Evolutionary conservation across 257 asterid species (phyloP).

Genomic region (Nemophila menziesii): DNA sequence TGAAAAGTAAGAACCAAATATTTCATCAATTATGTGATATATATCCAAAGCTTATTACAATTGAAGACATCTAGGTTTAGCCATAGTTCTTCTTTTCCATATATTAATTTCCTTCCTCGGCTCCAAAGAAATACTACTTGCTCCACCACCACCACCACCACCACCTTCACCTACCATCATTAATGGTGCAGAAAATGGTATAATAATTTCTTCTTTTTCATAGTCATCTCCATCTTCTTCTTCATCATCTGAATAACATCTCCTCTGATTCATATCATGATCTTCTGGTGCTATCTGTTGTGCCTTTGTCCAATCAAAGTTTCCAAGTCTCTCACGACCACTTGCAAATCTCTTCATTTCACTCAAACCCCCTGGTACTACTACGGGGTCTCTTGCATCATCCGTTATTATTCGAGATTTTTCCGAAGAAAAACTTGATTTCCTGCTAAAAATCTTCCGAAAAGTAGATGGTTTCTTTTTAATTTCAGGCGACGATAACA

Average conservation of each 20-base stretch:
- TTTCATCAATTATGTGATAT: too few relatives aligned
- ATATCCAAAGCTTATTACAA: too few relatives aligned
- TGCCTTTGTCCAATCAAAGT: constrained; percentile 50
- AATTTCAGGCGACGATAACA: too few relatives aligned
- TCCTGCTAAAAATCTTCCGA: constrained; percentile 12
- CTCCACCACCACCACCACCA: constrained; percentile 12
- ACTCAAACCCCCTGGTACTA: constrained; percentile 20
- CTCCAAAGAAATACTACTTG: constrained; percentile 27
- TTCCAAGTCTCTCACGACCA: constrained; percentile 47
- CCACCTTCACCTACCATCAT: too few relatives aligned
- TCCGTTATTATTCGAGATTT: neutral
- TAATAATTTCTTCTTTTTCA: constrained; percentile 15
- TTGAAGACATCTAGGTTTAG: constrained; percentile 58
- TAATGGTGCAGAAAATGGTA: constrained; percentile 54
- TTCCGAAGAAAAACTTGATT: constrained; percentile 16
- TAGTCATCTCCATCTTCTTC: constrained; percentile 17
- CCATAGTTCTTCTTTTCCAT: constrained; percentile 83
- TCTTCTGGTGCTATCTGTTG: constrained; percentile 32
- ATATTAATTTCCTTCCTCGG: constrained; percentile 78
- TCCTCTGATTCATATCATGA: constrained; percentile 6
- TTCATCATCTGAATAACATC: constrained; percentile 27
- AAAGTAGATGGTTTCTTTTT: constrained; percentile 12
- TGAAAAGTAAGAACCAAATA: too few relatives aligned
- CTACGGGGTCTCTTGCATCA: neutral
- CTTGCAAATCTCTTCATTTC: constrained; percentile 60